Base-by-base conservation (phyloP, 148 eudicot genomes). In the Rhododendron ferrugineum region DNA sequence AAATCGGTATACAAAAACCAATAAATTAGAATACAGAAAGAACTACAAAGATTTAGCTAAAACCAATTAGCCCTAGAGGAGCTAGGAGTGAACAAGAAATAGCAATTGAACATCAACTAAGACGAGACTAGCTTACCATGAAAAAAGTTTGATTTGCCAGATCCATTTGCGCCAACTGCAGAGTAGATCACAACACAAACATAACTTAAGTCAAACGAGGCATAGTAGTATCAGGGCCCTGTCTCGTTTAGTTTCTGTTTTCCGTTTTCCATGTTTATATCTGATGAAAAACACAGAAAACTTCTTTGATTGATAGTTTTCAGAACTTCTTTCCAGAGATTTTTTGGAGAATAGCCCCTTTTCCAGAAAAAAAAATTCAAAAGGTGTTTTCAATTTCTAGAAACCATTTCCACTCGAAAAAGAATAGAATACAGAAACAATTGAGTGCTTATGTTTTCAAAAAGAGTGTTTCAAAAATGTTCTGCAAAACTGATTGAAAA, bases 101-200 rank as follows among this genome's bases (percentile, higher is more conserved):
- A 46, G 84, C 23, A 54, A 22, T 80, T 37, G 50, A 64, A 83
- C 73, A 11, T 16, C 34, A 47, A 74, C 23, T 1, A 44, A 28
- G 20, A 34, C 66, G 13, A 54, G 47, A 75, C 72, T 44, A 15
- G 13, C 91, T 83, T 87, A 97, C 99, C 99, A 88, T 95, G 99
- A 87, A 97, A 97, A 87, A 97, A 97, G 88, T 95, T 97, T 28
- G 99, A 97, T 90, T 97, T 97, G 76, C 99, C 99, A 87, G 99
- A 95, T 86, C 99, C 99, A 91, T 97, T 97, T 30, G 99, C 99
- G 77, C 99, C 99, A 90, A 97, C 98, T 97, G 98, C 95, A 92
- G 23, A 77, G 34, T 37, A 84, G 60, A 76, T 22, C 80, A 81
- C 14, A 32, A 18, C 40, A 58, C 23, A 58, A 58, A 6, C 34